Evolutionary conservation across 2,329 filamentous ascomycete species (phyloP).

Genomic region (Paecilomyces sp.): DNA sequence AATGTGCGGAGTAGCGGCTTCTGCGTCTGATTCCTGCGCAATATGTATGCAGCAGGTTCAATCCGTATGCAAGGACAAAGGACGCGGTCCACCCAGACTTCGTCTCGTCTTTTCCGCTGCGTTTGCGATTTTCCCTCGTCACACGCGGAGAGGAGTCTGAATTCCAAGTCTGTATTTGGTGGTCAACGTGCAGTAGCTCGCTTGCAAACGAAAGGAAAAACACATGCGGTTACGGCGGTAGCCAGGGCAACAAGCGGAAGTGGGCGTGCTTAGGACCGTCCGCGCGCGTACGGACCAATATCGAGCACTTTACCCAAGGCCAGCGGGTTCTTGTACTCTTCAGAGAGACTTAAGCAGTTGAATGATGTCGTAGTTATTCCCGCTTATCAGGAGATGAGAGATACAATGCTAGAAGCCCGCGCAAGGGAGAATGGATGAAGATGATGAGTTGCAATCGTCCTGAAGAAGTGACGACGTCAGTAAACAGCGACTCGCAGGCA

Average conservation of each 20-base stretch:
- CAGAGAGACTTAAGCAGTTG: too few relatives aligned
- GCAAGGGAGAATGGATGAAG: neutral
- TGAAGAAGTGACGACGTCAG: neutral
- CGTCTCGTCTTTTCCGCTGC: neutral
- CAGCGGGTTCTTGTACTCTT: neutral
- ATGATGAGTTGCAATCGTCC: neutral
- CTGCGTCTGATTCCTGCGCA: neutral
- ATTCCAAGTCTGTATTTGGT: neutral
- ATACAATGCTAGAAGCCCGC: neutral
- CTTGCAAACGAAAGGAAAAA: slow-evolving; percentile 1
- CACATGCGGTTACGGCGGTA: slow-evolving; percentile 13
- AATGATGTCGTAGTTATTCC: neutral
- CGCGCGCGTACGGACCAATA: slow-evolving; percentile 1
- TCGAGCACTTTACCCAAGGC: neutral
- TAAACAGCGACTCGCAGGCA: neutral
- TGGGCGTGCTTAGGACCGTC: neutral
- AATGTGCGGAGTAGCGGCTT: neutral
- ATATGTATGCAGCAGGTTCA: neutral
- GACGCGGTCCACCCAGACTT: neutral
- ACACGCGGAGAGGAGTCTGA: neutral
- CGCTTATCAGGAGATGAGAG: neutral
- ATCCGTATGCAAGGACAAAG: neutral
- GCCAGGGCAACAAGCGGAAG: slow-evolving; percentile 28
- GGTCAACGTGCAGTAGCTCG: slow-evolving; percentile 6
- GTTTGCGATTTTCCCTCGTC: neutral